These are phyloP conservation scores for Calocera cornea DNA, from an alignment of 768 basidiomycete genomes.

Conservation along the genomic window DNA sequence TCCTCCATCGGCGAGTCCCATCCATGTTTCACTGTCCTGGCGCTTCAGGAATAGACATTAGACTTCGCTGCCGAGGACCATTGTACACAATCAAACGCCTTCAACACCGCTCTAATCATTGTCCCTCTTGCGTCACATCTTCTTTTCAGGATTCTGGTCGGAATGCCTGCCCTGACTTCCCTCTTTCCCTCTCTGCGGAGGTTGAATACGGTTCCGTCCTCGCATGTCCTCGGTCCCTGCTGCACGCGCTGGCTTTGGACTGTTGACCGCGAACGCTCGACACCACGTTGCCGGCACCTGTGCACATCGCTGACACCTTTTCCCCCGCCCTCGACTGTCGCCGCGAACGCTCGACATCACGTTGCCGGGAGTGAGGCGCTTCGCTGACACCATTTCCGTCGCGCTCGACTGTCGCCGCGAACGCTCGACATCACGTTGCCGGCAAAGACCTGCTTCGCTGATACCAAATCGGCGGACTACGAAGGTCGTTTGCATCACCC, in stretches of 20 bases:
- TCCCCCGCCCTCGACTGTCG: neutral
- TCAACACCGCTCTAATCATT: neutral
- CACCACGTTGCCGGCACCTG: neutral
- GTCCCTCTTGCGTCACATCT: neutral
- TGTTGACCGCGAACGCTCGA: neutral
- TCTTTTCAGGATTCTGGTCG: neutral
- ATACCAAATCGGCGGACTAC: neutral
- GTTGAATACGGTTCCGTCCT: slow-evolving; percentile 6
- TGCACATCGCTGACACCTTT: too few species aligned
- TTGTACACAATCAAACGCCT: neutral
- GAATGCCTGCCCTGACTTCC: neutral
- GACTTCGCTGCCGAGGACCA: neutral
- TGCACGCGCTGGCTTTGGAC: neutral
- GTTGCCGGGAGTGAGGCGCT: neutral
- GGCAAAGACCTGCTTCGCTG: neutral
- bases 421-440: neutral
- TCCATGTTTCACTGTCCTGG: neutral
- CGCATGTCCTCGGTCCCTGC: slow-evolving; percentile 4
- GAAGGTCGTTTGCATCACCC: neutral
- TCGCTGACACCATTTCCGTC: too few species aligned
- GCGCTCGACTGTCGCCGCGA: neutral
- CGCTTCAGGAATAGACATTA: slow-evolving; percentile 1
- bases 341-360: neutral
- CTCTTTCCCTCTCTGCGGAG: neutral
- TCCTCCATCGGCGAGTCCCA: neutral